Evolutionary conservation across 2,329 filamentous ascomycete species (phyloP).

Genomic region (Diaporthe citri): DNA sequence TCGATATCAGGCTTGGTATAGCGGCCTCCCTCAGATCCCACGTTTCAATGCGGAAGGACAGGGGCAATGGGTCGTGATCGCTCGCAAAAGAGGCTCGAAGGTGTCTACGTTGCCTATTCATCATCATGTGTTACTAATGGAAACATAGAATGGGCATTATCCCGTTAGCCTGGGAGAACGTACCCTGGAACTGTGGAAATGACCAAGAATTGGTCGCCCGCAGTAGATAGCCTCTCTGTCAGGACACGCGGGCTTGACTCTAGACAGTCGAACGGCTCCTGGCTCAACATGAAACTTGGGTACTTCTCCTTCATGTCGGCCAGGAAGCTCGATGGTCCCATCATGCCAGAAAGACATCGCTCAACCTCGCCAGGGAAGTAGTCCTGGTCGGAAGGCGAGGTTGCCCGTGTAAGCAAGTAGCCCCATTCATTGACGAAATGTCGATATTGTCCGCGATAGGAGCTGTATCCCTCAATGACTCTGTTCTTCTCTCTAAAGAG

Average conservation of each 20-base stretch:
- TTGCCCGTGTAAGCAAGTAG: background rate
- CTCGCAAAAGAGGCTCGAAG: background rate
- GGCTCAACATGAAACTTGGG: background rate
- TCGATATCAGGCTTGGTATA: background rate
- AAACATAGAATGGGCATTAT: rapidly evolving
- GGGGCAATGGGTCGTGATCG: background rate
- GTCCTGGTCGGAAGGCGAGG: background rate
- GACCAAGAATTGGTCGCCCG: background rate
- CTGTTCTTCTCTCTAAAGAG: background rate
- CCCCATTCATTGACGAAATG: background rate
- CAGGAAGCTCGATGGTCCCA: background rate
- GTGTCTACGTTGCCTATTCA: background rate
- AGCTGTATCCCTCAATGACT: background rate
- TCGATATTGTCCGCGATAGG: background rate
- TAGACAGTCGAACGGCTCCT: background rate
- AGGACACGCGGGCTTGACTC: background rate
- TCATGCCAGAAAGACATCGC: background rate
- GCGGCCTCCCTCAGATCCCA: background rate
- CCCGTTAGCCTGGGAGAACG: background rate
- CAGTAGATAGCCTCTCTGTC: background rate
- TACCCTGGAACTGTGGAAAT: background rate
- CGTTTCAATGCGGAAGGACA: background rate
- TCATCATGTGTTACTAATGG: background rate
- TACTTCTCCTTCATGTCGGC: background rate
- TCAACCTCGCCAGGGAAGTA: background rate